A percentile compares a stretch with the other conserved stretches of the same genome.
phyloP scores from a whole-genome alignment of 768 basidiomycete genomes.

The Postia placenta region DNA sequence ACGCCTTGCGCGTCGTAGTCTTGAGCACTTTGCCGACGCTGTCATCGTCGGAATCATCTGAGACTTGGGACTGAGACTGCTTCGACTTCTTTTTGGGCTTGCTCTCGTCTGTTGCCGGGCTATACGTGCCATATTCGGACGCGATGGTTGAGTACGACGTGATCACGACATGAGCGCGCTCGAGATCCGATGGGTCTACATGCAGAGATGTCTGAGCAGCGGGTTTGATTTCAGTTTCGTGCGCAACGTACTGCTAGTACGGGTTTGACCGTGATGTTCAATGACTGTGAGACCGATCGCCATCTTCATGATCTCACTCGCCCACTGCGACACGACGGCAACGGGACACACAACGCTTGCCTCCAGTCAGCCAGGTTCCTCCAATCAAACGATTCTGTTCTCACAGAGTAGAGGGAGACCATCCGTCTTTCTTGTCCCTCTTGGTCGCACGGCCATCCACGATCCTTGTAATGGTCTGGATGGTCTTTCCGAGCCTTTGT shows the following conservation, averaged over 20 bases:
- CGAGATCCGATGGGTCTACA: slow-evolving; percentile 49
- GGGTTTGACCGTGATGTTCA: slow-evolving; percentile 75
- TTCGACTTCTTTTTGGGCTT: slow-evolving; percentile 32
- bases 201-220: neutral
- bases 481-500: slow-evolving; percentile 76
- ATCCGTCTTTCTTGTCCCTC: slow-evolving; percentile 67
- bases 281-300: slow-evolving; percentile 60
- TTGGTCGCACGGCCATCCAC: slow-evolving; percentile 72
- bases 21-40: slow-evolving; percentile 38
- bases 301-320: slow-evolving; percentile 73
- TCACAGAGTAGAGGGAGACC: slow-evolving; percentile 65
- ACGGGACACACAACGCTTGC: slow-evolving; percentile 85
- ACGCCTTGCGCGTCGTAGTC: slow-evolving; percentile 36
- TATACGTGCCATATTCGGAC: slow-evolving; percentile 63
- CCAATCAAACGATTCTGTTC: slow-evolving; percentile 17
- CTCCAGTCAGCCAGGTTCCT: neutral
- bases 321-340: slow-evolving; percentile 88
- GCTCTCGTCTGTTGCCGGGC: slow-evolving; percentile 49
- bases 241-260: slow-evolving; percentile 53
- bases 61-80: slow-evolving; percentile 22
- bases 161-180: slow-evolving; percentile 64
- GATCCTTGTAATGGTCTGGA: slow-evolving; percentile 85
- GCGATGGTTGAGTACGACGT: slow-evolving; percentile 85
- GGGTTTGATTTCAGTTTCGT: neutral
- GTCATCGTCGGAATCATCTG: slow-evolving; percentile 31